Conservation (phyloP, 2,329 filamentous ascomycete species). For the Exophiala phaeomuriformis region DNA sequence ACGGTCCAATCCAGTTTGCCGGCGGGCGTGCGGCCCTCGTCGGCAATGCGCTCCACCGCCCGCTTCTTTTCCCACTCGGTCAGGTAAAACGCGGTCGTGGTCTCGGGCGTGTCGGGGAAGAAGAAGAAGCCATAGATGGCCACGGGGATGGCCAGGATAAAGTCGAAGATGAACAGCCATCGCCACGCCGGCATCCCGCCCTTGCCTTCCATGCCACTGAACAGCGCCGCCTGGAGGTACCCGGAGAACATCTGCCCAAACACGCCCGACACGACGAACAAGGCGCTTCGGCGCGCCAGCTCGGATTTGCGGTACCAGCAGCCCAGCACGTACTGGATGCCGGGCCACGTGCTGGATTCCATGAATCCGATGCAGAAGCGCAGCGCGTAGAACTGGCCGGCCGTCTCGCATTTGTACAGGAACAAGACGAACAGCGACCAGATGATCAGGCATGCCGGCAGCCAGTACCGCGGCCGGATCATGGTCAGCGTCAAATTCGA, state of each 20-base stretch:
- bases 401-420: constrained; percentile 6
- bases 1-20: background rate
- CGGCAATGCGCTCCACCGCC: background rate
- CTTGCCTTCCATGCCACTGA: constrained; percentile 43
- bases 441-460: constrained; percentile 29
- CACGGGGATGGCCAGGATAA: background rate
- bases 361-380: background rate
- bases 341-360: constrained; percentile 23
- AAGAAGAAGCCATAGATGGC: background rate
- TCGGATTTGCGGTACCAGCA: constrained; percentile 27
- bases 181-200: constrained; percentile 40
- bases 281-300: constrained; percentile 33
- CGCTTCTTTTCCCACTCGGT: background rate
- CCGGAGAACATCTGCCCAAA: constrained; percentile 20
- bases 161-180: constrained; percentile 27
- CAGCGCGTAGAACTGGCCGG: constrained; percentile 11
- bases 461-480: constrained; percentile 30
- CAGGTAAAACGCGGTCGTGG: background rate
- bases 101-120: background rate
- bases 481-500: constrained; percentile 29
- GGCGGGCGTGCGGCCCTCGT: background rate
- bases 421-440: constrained; percentile 30
- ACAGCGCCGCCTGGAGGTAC: constrained; percentile 9
- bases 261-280: constrained; percentile 32
- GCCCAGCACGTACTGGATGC: constrained; percentile 26